A percentile compares a stretch with the other conserved stretches of the same genome.
These are phyloP conservation scores for Hypoxylon sp. DNA, from an alignment of 2,329 filamentous ascomycete genomes.

Conservation along the genomic window DNA sequence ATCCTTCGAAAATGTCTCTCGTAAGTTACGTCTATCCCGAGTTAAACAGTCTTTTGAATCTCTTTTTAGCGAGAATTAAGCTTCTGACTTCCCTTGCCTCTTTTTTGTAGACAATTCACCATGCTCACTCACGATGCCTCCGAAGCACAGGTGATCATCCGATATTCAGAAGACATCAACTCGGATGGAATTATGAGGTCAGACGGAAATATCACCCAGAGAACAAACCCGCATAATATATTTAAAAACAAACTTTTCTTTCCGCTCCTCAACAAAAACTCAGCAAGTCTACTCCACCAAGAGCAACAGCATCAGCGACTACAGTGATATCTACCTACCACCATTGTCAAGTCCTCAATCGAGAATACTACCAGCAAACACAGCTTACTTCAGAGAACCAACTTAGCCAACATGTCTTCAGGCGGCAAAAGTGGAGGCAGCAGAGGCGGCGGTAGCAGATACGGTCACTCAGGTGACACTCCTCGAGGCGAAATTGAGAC, in stretches of 20 bases:
- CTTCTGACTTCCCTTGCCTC: background rate
- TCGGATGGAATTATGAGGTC: background rate
- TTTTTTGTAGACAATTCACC: background rate
- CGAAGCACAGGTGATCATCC: background rate
- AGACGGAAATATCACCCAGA: slow-evolving; percentile 4
- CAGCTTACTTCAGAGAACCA: background rate
- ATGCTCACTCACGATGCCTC: background rate
- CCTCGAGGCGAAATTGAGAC: slow-evolving; percentile 11
- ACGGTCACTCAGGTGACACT: background rate
- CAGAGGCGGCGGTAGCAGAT: background rate
- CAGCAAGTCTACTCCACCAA: background rate
- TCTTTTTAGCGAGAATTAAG: background rate
- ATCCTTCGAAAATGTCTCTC: slow-evolving; percentile 20
- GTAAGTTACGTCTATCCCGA: slow-evolving; percentile 22
- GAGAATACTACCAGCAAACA: background rate
- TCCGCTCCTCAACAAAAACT: background rate
- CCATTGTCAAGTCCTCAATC: background rate
- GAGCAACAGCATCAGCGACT: background rate
- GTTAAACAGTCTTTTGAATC: background rate
- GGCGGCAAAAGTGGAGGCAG: background rate
- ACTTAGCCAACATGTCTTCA: slow-evolving; percentile 11
- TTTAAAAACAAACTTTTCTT: background rate
- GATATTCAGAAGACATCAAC: background rate
- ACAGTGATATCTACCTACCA: background rate
- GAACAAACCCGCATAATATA: background rate